phyloP scores from a whole-genome alignment of 2,329 filamentous ascomycete species.

The Calonectria pseudoturangicola region DNA sequence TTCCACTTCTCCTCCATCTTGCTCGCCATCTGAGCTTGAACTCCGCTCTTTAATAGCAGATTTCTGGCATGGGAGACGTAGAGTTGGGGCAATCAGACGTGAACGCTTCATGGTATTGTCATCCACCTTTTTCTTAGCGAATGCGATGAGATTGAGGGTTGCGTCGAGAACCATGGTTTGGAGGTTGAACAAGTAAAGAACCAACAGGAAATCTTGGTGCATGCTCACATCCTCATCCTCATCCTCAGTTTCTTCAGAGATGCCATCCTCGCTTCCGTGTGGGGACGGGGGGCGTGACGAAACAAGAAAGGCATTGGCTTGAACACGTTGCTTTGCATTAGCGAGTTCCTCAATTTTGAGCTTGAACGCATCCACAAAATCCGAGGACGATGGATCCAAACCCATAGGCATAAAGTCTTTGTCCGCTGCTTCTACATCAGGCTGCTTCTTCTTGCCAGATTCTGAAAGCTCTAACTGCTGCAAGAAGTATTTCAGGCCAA shows the following conservation, averaged over 20 bases:
- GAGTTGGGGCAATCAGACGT: conserved; percentile 17
- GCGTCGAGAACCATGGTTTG: conserved; percentile 37
- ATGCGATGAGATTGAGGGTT: conserved; percentile 29
- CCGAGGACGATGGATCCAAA: conserved; percentile 19
- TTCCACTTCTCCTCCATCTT: not conserved
- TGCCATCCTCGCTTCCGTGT: not conserved
- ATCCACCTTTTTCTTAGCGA: conserved; percentile 32
- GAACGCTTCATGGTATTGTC: conserved; percentile 22
- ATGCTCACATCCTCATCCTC: conserved; percentile 25
- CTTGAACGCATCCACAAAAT: conserved; percentile 23
- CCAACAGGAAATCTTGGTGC: conserved; percentile 36
- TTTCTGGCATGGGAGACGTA: not conserved
- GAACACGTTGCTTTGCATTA: conserved; percentile 18
- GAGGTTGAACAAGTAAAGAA: conserved; percentile 34
- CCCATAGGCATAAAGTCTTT: not conserved
- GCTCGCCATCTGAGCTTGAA: not conserved
- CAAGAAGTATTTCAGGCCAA: conserved; percentile 35
- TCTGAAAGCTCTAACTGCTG: conserved; percentile 28
- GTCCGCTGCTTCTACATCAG: conserved; percentile 5
- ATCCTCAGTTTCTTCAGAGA: conserved; percentile 1
- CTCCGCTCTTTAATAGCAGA: not conserved
- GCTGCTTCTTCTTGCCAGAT: not conserved
- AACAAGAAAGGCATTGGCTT: conserved; percentile 26
- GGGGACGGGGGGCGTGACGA: conserved; percentile 12
- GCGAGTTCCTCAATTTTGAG: conserved; percentile 29